Base-by-base conservation (phyloP, 208 protist genomes). In the Wallacemonas sp. region DNA sequence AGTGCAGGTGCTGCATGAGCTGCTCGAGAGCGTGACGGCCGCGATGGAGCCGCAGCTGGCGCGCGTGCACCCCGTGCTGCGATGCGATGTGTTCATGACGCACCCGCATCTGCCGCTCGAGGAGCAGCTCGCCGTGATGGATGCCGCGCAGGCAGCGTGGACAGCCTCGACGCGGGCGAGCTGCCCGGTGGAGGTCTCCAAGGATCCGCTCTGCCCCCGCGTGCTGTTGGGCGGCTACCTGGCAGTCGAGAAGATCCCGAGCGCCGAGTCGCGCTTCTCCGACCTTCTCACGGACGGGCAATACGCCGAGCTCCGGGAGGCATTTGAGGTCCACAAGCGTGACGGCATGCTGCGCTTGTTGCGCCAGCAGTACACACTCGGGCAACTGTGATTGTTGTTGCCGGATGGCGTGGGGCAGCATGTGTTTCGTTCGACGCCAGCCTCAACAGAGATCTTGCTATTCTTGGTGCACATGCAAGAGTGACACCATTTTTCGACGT, bases 11-110 rank as follows among this genome's bases (percentile, higher is more conserved):
- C 65, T 94, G 16, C 52, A 90, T 38, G 57, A 64, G 4, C 52
- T 91, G 22, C 29, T 95, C 67, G 83, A 92, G 44, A 71, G 59
- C 16, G 54, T 86, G 18, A 82, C 82, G 8, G 52, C 36, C 0
- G 46, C 57, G 12, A 36, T 77, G n/a, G 66, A 74, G 26, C 64
- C 67, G 0, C 63, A 57, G 41, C 50, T 92, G 32, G 38, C 49
- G 20, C 16, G 38, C 12, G 48, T 92, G 22, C 77, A 84, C 0
- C 79, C 74, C 14, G n/a, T 79, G 18, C 49, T 91, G 2, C 86
- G 86, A 1, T 84, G 83, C 61, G 89, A 94, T 68, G 84, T 94
- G 38, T 61, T 94, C 48, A 88, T 92, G 74, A 81, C 81, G 0
- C 91, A 87, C 59, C 70, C 72, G 8, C 57, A 61, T 22, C 74